A percentile compares a stretch with the other conserved stretches of the same genome.
These are phyloP conservation scores for Wallacemonas collosoma DNA, from an alignment of 208 protist genomes.

Conservation along the genomic window DNA sequence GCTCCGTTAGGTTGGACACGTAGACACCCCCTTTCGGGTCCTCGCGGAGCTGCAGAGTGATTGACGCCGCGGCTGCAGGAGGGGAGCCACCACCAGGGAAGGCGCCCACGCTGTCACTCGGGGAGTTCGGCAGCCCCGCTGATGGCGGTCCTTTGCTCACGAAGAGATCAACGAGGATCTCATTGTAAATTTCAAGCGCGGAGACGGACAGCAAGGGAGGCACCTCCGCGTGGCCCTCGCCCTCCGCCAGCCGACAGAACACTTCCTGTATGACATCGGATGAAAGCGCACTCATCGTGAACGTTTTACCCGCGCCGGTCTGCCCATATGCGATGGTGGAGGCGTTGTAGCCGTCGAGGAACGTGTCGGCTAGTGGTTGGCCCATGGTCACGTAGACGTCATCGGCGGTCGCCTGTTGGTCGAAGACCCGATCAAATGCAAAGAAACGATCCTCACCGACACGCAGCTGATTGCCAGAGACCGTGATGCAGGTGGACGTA, in stretches of 20 bases:
- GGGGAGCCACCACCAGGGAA: neutral
- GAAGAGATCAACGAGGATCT: slow-evolving; percentile 89
- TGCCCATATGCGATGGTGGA: slow-evolving; percentile 96
- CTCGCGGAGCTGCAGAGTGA: slow-evolving; percentile 81
- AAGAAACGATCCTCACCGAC: slow-evolving; percentile 88
- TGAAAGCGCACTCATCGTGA: slow-evolving; percentile 86
- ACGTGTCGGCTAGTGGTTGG: slow-evolving; percentile 63
- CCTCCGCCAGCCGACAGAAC: slow-evolving; percentile 65
- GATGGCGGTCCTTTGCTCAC: neutral
- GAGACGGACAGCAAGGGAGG: slow-evolving; percentile 40
- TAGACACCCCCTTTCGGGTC: slow-evolving; percentile 80
- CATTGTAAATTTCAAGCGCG: slow-evolving; percentile 96
- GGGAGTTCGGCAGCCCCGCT: slow-evolving; percentile 12
- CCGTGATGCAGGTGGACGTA: slow-evolving; percentile 41
- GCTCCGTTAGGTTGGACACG: slow-evolving; percentile 75
- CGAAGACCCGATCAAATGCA: slow-evolving; percentile 93
- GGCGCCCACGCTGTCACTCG: neutral
- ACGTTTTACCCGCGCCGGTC: slow-evolving; percentile 95
- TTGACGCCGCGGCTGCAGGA: neutral
- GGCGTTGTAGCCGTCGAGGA: slow-evolving; percentile 90
- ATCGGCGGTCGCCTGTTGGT: slow-evolving; percentile 45
- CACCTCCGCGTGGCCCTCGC: slow-evolving; percentile 14
- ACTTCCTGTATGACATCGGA: slow-evolving; percentile 88
- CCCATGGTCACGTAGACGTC: slow-evolving; percentile 83
- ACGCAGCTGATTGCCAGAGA: slow-evolving; percentile 65